phyloP scores from a whole-genome alignment of 106 monocot species.

The Dactylorhiza incarnata region DNA sequence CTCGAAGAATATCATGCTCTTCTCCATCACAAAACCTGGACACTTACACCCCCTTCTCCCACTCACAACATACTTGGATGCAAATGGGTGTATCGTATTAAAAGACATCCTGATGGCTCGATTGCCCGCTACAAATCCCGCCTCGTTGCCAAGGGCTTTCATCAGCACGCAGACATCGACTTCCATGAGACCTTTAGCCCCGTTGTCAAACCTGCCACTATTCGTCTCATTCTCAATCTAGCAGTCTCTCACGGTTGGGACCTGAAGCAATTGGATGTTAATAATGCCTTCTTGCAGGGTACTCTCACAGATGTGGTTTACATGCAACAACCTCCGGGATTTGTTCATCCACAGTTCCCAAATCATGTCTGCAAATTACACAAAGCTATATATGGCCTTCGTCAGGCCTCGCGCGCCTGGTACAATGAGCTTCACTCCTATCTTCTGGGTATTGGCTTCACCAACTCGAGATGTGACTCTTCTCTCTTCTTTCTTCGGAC shows the following conservation, averaged over 20 bases:
- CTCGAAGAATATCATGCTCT: not conserved
- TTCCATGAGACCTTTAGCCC: not conserved
- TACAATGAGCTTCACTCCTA: no score
- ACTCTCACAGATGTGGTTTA: not conserved
- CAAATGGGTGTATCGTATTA: not conserved
- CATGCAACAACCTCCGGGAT: not conserved
- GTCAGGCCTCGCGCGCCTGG: no score
- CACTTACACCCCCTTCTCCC: not conserved
- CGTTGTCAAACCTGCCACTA: not conserved
- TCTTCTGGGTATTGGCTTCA: no score
- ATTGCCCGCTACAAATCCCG: not conserved
- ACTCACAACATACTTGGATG: not conserved
- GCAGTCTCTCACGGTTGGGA: no score
- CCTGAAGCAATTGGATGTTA: no score
- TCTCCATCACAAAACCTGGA: not conserved
- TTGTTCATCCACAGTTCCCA: not conserved
- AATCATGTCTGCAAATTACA: not conserved
- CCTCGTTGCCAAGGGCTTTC: not conserved
- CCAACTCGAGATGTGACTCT: no score
- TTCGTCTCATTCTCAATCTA: not conserved
- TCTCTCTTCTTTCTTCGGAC: no score
- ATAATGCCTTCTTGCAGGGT: not conserved
- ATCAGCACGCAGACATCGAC: not conserved
- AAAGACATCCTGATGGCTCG: not conserved
- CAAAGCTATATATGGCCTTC: not conserved